A percentile compares a stretch with the other conserved stretches of the same genome.
Evolutionary conservation across 345 rosid genomes (phyloP).

Genomic region (Firmiana major): DNA sequence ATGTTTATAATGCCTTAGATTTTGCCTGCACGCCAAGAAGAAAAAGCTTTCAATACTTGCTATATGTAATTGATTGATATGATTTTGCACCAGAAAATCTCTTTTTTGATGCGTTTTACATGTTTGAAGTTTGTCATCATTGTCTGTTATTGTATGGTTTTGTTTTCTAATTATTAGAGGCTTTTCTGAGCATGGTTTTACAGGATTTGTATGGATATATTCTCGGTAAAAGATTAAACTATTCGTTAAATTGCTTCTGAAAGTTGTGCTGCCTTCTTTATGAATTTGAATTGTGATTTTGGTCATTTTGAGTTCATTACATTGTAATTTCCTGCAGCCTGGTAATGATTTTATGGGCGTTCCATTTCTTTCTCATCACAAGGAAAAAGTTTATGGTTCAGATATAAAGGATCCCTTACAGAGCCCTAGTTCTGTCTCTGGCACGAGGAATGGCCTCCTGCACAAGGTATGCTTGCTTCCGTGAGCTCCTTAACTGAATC

Average conservation of each 20-base stretch:
- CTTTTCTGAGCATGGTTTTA: slow-evolving; percentile 2
- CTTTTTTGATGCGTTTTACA: neutral
- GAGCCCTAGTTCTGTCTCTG: slow-evolving; percentile 42
- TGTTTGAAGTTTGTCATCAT: slow-evolving; percentile 7
- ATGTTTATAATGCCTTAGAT: neutral
- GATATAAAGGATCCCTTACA: slow-evolving; percentile 42
- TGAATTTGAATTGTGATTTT: neutral
- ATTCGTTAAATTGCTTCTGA: neutral
- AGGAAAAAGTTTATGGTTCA: slow-evolving; percentile 28
- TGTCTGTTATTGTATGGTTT: neutral
- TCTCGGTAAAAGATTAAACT: neutral
- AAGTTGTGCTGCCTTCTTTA: neutral
- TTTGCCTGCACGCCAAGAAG: neutral
- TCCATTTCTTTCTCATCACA: slow-evolving; percentile 30
- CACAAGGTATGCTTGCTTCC: slow-evolving; percentile 40
- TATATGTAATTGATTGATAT: slow-evolving; percentile 5
- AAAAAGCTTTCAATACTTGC: neutral
- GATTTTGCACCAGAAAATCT: neutral
- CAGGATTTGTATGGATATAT: neutral
- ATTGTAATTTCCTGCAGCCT: slow-evolving; percentile 27
- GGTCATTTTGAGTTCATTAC: slow-evolving; percentile 6
- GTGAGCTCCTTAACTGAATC: slow-evolving; percentile 5
- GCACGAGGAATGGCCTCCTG: slow-evolving; percentile 34
- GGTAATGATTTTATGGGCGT: slow-evolving; percentile 34
- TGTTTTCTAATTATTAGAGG: slow-evolving; percentile 1